phyloP scores from a whole-genome alignment of 2,329 filamentous ascomycete species.

The Juglanconis juglandina region DNA sequence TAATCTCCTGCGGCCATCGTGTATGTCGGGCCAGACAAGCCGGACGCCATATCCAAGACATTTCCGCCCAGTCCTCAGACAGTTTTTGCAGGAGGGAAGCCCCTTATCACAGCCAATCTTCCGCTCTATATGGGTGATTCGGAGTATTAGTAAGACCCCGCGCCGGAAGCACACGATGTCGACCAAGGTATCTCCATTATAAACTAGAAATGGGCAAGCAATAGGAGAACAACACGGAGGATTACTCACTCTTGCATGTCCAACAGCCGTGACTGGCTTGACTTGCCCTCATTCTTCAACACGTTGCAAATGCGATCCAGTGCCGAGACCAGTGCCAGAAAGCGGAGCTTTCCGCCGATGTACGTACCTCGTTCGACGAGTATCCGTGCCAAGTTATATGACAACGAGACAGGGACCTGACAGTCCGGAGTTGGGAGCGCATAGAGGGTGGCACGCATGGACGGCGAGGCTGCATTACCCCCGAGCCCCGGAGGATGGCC shows the following conservation, averaged over 20 bases:
- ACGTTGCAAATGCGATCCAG: not conserved
- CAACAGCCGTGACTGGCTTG: conserved; percentile 34
- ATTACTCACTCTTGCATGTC: conserved; percentile 40
- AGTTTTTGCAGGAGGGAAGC: conserved; percentile 42
- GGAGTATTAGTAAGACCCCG: not conserved
- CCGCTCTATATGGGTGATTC: conserved; percentile 31
- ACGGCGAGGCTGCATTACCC: not conserved
- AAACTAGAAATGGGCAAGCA: not conserved
- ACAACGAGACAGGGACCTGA: not conserved
- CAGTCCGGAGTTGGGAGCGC: not conserved
- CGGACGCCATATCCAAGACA: conserved; percentile 44
- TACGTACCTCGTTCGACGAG: not conserved
- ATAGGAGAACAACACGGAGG: not conserved
- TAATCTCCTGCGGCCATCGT: conserved; percentile 38
- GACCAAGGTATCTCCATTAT: not conserved
- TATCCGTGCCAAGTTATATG: not conserved
- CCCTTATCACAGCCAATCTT: conserved; percentile 46
- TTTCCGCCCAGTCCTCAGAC: conserved; percentile 36
- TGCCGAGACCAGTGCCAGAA: not conserved
- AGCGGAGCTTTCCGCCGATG: not conserved
- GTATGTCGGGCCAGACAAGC: conserved; percentile 44
- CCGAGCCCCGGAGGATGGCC: not conserved
- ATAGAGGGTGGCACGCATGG: not conserved
- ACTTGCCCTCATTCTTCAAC: conserved; percentile 8
- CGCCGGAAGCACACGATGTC: not conserved